Base-by-base conservation (phyloP, 1,139 yeast genomes). In the Geotrichum bryndzae region DNA sequence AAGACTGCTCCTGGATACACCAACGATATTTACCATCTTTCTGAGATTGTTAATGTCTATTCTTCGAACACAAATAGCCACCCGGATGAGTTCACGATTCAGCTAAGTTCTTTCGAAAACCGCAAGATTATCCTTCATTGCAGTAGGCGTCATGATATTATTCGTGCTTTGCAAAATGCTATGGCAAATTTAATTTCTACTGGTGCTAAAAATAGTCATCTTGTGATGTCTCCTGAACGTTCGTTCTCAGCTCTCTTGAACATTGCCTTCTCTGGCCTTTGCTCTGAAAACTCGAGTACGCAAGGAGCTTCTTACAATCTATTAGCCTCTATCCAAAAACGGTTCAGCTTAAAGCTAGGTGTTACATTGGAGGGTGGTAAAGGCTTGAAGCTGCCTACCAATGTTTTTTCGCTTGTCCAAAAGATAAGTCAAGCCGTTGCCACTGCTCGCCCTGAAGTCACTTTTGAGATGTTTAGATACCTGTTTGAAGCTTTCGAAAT, bases 301-400 rank as follows among this genome's bases (percentile, higher is more conserved):
- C 81, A 90, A 67, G 79, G 82, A 6, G 80, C 88, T 7, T 85
- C 95, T 0, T 88, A 86, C 62, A 77, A 82, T 48, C 76, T 90
- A 22, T 77, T 90, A 69, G 85, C 89, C 0, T 83, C 90, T 0
- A 75, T 88, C 48, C 83, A 87, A 8, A 76, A 81, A 4, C 81
- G 86, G 51, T 88, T 85, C 72, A 79, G 81, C 13, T 74, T 90
- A 58, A 83, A 85, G 58, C 80, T 86, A 67, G 62, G 62, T 3
- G 41, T 56, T 35, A 22, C 31, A 4, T 15, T 60, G 13, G 53
- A 60, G 27, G 80, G 85, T 45, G 83, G 90, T 0, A 81, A 82
- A 18, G 88, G 84, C 53, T 80, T 87, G 18, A 83, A 86, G 15
- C 86, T 88, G 67, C 96, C 96, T 0, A 81, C 83, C 53, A 88